These are phyloP conservation scores for Aspergillus fructus DNA, from an alignment of 2,329 filamentous ascomycete species.

Conservation along the genomic window DNA sequence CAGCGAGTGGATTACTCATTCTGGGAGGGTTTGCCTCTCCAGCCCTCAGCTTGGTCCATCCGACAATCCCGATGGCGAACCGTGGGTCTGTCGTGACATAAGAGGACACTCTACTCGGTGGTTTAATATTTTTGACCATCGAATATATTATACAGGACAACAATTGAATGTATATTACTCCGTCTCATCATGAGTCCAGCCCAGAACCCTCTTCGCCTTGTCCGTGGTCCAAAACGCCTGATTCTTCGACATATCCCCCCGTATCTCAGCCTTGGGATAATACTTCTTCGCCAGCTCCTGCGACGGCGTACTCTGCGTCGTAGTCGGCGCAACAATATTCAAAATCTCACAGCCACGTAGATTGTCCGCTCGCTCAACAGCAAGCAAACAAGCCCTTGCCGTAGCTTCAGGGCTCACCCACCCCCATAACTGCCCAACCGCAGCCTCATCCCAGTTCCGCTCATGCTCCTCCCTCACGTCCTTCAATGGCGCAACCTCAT, in stretches of 20 bases:
- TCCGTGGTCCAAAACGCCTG: slow-evolving; percentile 23
- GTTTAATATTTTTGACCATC: too few species aligned
- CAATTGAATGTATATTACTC: slow-evolving; percentile 1
- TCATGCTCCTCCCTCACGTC: slow-evolving; percentile 33
- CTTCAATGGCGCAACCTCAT: slow-evolving; percentile 33
- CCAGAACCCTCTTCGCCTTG: slow-evolving; percentile 18
- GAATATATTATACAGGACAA: too few species aligned
- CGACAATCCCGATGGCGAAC: too few species aligned
- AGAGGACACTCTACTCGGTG: too few species aligned
- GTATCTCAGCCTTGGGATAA: slow-evolving; percentile 26
- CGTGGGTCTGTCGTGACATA: too few species aligned
- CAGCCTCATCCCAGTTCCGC: slow-evolving; percentile 34
- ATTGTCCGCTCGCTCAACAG: slow-evolving; percentile 32
- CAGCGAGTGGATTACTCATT: too few species aligned
- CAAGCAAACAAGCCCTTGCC: slow-evolving; percentile 36
- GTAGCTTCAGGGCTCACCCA: slow-evolving; percentile 37
- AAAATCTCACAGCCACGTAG: slow-evolving; percentile 36
- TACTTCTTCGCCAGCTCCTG: slow-evolving; percentile 25
- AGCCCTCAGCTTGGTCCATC: too few species aligned
- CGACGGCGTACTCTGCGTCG: slow-evolving; percentile 24
- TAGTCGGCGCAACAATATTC: slow-evolving; percentile 36
- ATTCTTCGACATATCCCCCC: slow-evolving; percentile 22
- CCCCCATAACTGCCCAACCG: slow-evolving; percentile 37
- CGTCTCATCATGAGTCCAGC: slow-evolving; percentile 32
- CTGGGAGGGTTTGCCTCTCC: too few species aligned